Percentiles rank a stretch among this genome's conserved stretches.
Conservation (phyloP, 768 basidiomycete genomes). For the Mycena belliarum region DNA sequence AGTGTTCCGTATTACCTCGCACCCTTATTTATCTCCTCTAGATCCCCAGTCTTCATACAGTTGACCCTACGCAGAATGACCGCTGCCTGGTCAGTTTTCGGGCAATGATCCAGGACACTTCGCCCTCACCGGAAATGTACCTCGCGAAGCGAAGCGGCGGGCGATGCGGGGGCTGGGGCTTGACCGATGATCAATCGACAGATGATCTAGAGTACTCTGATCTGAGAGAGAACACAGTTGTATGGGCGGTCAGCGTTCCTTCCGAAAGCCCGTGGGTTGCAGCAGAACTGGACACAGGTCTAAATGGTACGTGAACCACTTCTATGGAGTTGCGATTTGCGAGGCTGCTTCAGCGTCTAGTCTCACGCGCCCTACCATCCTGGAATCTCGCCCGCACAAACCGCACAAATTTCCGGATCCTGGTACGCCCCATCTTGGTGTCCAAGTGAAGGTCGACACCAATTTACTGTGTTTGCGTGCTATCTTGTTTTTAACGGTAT, state of each 20-base stretch:
- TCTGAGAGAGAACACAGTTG: conserved; percentile 59
- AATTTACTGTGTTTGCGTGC: not conserved
- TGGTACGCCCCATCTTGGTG: conserved; percentile 57
- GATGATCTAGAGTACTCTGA: conserved; percentile 30
- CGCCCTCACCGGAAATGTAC: conserved; percentile 72
- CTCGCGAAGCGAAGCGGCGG: conserved; percentile 46
- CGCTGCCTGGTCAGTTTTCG: conserved; percentile 71
- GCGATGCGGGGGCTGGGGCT: conserved; percentile 76
- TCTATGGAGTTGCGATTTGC: not conserved
- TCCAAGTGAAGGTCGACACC: conserved; percentile 63
- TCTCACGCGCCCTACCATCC: not conserved
- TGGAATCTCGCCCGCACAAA: conserved; percentile 45
- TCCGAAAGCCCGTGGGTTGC: conserved; percentile 63
- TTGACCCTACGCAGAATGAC: conserved; percentile 45
- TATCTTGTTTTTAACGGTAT: conserved; percentile 1
- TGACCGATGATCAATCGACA: conserved; percentile 36
- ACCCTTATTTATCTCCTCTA: conserved; percentile 25
- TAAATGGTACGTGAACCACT: conserved; percentile 13
- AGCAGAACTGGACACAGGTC: conserved; percentile 28
- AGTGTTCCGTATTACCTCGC: not conserved
- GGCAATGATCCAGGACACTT: conserved; percentile 84
- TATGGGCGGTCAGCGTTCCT: conserved; percentile 80
- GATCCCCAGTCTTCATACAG: conserved; percentile 59
- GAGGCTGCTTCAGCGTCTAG: not conserved
- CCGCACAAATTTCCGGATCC: conserved; percentile 64